Evolutionary conservation across 1,284 basidiomycete species (phyloP).

Genomic region (Malassezia yamatoensis): DNA sequence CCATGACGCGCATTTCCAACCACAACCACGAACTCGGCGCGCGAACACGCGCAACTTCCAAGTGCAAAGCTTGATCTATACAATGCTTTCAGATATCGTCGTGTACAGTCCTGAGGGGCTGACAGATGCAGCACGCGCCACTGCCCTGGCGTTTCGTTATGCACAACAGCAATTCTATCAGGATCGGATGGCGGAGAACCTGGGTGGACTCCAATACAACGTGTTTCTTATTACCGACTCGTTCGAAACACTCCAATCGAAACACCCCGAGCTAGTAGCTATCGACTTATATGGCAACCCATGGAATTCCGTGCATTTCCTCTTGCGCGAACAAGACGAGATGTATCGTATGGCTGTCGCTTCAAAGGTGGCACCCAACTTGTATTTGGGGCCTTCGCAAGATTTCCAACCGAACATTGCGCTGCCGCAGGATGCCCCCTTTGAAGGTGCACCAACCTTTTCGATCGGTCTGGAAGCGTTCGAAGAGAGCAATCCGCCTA

Average conservation of each 20-base stretch:
- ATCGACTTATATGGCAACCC: constrained; percentile 51
- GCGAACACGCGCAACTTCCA: constrained; percentile 42
- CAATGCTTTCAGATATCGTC: constrained; percentile 76
- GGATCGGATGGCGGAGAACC: constrained; percentile 53
- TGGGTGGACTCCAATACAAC: constrained; percentile 63
- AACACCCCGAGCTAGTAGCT: constrained; percentile 53
- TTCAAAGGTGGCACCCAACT: constrained; percentile 61
- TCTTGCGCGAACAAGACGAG: constrained; percentile 66
- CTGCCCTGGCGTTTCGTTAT: constrained; percentile 34
- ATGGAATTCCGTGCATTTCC: constrained; percentile 51
- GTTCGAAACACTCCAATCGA: constrained; percentile 53
- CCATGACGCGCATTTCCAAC: constrained; percentile 15
- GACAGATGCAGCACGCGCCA: constrained; percentile 26
- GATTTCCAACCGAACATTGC: constrained; percentile 11
- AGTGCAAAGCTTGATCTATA: constrained; percentile 60
- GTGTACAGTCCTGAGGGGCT: constrained; percentile 56
- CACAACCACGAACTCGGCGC: constrained; percentile 7
- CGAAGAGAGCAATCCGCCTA: constrained; percentile 60
- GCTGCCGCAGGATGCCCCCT: constrained; percentile 19
- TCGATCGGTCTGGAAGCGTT: constrained; percentile 78
- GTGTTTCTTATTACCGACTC: constrained; percentile 70
- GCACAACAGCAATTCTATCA: constrained; percentile 33
- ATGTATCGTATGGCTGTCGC: constrained; percentile 78
- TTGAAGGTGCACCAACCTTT: constrained; percentile 14
- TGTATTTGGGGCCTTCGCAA: constrained; percentile 50